phyloP scores from a whole-genome alignment of 2,329 filamentous ascomycete genomes.

The Cytospora mali region DNA sequence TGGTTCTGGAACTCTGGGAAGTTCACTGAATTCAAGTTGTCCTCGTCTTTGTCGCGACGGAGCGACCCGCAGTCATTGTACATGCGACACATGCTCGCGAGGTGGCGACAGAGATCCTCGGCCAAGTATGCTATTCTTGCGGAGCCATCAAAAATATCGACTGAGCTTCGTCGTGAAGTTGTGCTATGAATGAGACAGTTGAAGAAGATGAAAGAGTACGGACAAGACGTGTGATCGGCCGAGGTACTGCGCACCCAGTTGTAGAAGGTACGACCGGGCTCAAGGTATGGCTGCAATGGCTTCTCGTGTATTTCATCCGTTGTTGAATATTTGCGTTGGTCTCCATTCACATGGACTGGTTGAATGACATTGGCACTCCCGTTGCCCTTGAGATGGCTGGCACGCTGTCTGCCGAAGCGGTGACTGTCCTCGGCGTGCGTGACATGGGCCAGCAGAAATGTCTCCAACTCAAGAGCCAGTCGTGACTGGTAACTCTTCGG shows the following conservation, averaged over 20 bases:
- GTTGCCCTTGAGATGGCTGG: no score
- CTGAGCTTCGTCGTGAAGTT: no score
- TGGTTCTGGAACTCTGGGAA: constrained; percentile 39
- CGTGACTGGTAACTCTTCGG: neutral
- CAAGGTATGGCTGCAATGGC: no score
- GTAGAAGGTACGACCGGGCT: constrained; percentile 16
- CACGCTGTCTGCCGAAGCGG: no score
- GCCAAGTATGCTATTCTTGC: neutral
- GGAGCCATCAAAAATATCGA: neutral
- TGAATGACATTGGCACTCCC: no score
- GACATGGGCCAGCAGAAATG: neutral
- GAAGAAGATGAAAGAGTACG: constrained; percentile 26
- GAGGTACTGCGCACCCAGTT: constrained; percentile 25
- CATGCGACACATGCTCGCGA: constrained; percentile 36
- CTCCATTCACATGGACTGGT: no score
- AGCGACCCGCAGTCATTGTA: constrained; percentile 42
- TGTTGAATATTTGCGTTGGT: no score
- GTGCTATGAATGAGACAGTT: constrained; percentile 19
- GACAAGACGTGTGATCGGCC: constrained; percentile 26
- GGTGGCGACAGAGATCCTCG: constrained; percentile 28
- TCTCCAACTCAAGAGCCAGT: neutral
- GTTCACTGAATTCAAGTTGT: constrained; percentile 38
- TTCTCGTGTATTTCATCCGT: no score
- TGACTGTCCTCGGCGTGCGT: neutral
- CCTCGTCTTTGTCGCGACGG: constrained; percentile 35